These are phyloP conservation scores for Neurospora pannonica DNA, from an alignment of 495 filamentous ascomycete species.

Conservation along the genomic window DNA sequence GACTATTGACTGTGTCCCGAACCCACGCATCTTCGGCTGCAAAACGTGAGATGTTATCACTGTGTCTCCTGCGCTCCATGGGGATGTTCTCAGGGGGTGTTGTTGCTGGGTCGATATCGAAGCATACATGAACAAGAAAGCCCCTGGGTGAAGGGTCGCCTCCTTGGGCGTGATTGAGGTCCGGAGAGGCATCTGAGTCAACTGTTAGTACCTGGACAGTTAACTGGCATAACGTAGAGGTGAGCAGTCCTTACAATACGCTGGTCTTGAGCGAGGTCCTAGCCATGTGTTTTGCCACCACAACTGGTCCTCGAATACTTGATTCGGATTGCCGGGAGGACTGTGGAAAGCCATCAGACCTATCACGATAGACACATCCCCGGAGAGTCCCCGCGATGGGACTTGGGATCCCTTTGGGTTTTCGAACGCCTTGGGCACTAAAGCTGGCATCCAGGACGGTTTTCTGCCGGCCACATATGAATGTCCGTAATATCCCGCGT, in stretches of 20 bases:
- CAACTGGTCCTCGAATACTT: slow-evolving; percentile 9
- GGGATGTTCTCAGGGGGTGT: not conserved
- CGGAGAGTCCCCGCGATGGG: slow-evolving; percentile 16
- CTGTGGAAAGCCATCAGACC: slow-evolving; percentile 22
- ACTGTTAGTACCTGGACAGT: not conserved
- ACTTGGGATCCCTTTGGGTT: not conserved
- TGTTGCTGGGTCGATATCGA: slow-evolving; percentile 4
- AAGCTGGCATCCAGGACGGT: slow-evolving; percentile 22
- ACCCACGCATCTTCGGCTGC: not conserved
- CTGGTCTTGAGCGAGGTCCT: not conserved
- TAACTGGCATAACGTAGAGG: not conserved
- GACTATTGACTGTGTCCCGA: not conserved
- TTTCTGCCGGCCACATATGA: slow-evolving; percentile 12
- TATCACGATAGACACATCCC: slow-evolving; percentile 20
- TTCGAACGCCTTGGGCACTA: slow-evolving; percentile 22
- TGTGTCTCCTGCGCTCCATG: not conserved
- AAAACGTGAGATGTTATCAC: not conserved
- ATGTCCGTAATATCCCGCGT: not conserved
- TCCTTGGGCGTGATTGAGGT: slow-evolving; percentile 1
- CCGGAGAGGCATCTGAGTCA: not conserved
- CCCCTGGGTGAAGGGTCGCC: slow-evolving; percentile 6
- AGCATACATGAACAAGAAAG: slow-evolving; percentile 16
- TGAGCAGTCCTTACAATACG: slow-evolving; percentile 12
- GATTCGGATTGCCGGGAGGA: not conserved
- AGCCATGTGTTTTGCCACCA: slow-evolving; percentile 14